Evolutionary conservation across 768 basidiomycete species (phyloP), one percentile per base, ranked within the genome.

Genomic region (Tricholoma matsutake): DNA sequence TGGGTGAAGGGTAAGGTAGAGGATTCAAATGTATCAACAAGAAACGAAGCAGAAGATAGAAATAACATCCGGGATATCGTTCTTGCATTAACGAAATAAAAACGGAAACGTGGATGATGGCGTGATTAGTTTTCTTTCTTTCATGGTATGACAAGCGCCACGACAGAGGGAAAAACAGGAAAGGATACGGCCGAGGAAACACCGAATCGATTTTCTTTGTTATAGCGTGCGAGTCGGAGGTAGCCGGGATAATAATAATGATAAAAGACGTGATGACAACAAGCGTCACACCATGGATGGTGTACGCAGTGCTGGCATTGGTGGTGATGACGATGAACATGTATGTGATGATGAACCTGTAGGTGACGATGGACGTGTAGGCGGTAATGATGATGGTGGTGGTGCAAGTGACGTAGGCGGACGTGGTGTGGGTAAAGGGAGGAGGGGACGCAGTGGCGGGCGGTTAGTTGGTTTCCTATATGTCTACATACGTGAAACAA

Each of bases 391-490:
- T 41, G 56, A 47, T 6, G 64, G 37, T 37, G 62, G 28, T 58
- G 61, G 13, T 18, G 60, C 54, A 51, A 58, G 29, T 49, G 62
- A 39, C 22, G 57, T 34, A 29, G 22, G n/a, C 3, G 45, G 34
- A 47, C 63, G 63, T 56, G 62, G 41, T 16, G 54, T 18, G 43
- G 54, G 11, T 18, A 63, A 54, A 49, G 62, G 61, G 4, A 59
- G 31, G 29, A 54, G 47, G 37, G 56, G 35, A 56, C 64, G 67
- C 61, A 64, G 63, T 61, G 68, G 66, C 7, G 68, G 68, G 9
- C 68, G 66, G 31, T 60, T 65, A 6, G 68, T 65, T 28, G 68
- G 68, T 56, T 64, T 65, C 64, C 68, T 59, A 37, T 67, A 69
- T 20, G 68, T 69, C 68, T 69, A 59, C 22, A 25, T 25, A 25